Conservation (phyloP, 2,329 filamentous ascomycete species). For the Setomelanomma holmii region DNA sequence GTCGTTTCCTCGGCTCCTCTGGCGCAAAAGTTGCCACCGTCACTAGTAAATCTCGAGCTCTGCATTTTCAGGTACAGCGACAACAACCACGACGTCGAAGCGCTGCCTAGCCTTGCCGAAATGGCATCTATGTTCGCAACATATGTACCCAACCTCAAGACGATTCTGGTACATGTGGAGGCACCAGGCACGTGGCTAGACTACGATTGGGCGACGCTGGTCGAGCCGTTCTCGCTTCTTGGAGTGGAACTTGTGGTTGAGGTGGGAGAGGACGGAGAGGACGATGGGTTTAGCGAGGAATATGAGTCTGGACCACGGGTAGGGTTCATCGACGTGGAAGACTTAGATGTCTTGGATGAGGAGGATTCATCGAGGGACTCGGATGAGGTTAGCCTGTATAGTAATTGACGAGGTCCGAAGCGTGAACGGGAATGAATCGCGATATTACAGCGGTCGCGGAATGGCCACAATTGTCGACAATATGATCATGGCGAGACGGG, state of each 20-base stretch:
- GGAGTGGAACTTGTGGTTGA: slow-evolving; percentile 16
- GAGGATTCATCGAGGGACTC: slow-evolving; percentile 16
- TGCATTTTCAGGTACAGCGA: too few species aligned
- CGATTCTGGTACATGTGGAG: slow-evolving; percentile 12
- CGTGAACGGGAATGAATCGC: too few species aligned
- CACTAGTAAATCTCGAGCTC: too few species aligned
- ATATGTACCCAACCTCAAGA: slow-evolving; percentile 11
- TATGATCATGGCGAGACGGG: too few species aligned
- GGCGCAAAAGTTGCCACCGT: too few species aligned
- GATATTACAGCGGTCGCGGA: too few species aligned
- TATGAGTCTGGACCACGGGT: slow-evolving; percentile 1
- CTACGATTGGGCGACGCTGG: slow-evolving; percentile 21
- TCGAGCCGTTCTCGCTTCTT: slow-evolving; percentile 6
- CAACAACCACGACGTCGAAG: too few species aligned
- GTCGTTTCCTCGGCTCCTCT: too few species aligned
- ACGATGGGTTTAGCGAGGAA: slow-evolving; percentile 7
- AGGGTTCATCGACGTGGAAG: not conserved
- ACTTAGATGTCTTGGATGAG: not conserved
- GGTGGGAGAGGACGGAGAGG: slow-evolving; percentile 2
- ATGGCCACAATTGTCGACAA: too few species aligned
- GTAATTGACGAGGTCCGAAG: too few species aligned
- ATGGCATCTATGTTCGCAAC: not conserved
- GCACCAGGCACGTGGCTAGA: slow-evolving; percentile 2
- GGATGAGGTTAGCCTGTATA: slow-evolving; percentile 23
- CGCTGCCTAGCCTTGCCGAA: too few species aligned